Base-by-base conservation (phyloP, 176 grass and related monocot species). In the Oryza australiensis region DNA sequence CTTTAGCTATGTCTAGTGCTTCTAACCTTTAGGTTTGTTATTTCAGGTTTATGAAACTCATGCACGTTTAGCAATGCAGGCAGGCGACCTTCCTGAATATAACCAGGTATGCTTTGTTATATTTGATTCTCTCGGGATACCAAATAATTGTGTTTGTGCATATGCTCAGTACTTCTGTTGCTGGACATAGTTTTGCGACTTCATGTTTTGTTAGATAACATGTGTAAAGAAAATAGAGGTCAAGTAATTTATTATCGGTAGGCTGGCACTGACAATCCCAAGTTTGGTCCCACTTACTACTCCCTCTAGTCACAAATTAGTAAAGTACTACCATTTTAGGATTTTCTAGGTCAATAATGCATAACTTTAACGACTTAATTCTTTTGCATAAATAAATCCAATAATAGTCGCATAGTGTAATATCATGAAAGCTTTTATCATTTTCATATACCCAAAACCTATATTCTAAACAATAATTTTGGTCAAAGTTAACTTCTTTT, bases 21-120 rank as follows among this genome's bases (percentile, higher is more conserved):
- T 76, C 46, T 71, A 80, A 74, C 89, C 74, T 73, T 80, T 20
- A 82, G 24, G 14, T 87, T 83, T 49, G 60, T 76, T 91, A 35
- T 88, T 91, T 73, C 72, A 98, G 95, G 95, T 98, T 53, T 98
- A 98, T 20, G 95, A 98, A 87, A 98, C 92, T 76, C 95, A 98
- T 94, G 95, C 95, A 11, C 83, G 95, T 77, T 87, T 98, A 73
- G 88, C 95, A 63, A 42, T 98, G 57, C 92, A 94, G 88, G 90
- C 86, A 64, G 95, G 95, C 0, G 95, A 98, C 84, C 83, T 98
- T 64, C 75, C 84, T 22, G 95, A 98, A 88, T 98, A 79, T 94
- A 98, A 98, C 77, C 95, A 98, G 95, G 95, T 98, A 11, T 49
- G 42, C 16, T 70, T 88, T n/a, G 11, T 29, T 79, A 42, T 64